Evolutionary conservation across 139 green algal species (phyloP).

Genomic region (Pseudopediastrum boryanum): DNA sequence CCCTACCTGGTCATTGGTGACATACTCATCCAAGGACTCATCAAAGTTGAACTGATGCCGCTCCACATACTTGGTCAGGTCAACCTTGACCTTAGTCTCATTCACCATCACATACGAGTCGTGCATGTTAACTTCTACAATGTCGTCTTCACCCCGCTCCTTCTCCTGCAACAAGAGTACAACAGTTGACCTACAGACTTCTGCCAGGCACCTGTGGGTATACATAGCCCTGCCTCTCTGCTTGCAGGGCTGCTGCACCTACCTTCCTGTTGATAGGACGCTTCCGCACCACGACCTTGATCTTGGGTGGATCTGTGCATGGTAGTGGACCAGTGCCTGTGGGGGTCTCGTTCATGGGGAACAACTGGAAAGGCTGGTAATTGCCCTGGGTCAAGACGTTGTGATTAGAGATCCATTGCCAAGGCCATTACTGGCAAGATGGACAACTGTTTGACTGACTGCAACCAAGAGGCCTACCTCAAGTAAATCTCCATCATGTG

Average conservation of each 20-base stretch:
- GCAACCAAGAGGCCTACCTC: conserved; percentile 9
- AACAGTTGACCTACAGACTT: too few relatives aligned
- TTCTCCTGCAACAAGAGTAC: conserved; percentile 60
- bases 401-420: background rate
- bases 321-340: background rate
- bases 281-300: conserved; percentile 94
- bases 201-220: too few relatives aligned
- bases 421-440: background rate
- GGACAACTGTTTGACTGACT: background rate
- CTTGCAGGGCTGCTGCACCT: background rate
- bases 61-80: conserved; percentile 91
- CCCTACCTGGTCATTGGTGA: conserved; percentile 84
- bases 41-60: conserved; percentile 95
- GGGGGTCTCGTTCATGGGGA: background rate
- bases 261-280: conserved; percentile 93
- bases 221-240: background rate
- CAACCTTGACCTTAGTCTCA: conserved; percentile 90
- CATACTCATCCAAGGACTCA: conserved; percentile 84
- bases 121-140: conserved; percentile 80
- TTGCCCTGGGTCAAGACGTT: background rate
- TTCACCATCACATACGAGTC: conserved; percentile 74
- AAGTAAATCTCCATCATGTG: conserved; percentile 73
- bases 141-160: conserved; percentile 84
- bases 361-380: conserved; percentile 9
- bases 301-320: conserved; percentile 64